Conservation (phyloP, 257 asterid species). For the Linderniella brevidens region DNA sequence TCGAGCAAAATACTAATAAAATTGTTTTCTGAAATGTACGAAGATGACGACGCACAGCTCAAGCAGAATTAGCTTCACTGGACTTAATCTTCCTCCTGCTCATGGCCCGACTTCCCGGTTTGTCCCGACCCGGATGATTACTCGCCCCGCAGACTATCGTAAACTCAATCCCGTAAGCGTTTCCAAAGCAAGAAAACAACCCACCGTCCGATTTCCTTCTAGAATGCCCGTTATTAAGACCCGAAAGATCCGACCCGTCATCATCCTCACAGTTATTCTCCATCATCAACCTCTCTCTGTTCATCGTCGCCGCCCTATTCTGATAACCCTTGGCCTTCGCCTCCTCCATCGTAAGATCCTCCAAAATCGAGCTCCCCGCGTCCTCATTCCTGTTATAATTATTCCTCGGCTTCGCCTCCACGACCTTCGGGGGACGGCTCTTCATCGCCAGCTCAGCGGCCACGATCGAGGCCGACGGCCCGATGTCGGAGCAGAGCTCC, state of each 20-base stretch:
- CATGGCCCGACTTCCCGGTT: slow-evolving; percentile 5
- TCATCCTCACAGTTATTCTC: slow-evolving; percentile 6
- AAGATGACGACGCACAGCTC: no score
- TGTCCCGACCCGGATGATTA: slow-evolving; percentile 8
- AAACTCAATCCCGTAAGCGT: slow-evolving; percentile 51
- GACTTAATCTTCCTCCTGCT: slow-evolving; percentile 21
- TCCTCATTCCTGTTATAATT: slow-evolving; percentile 10
- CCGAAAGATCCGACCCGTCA: slow-evolving; percentile 13
- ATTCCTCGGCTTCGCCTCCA: neutral
- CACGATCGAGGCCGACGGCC: slow-evolving; percentile 80
- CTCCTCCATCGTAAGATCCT: slow-evolving; percentile 44
- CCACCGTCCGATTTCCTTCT: slow-evolving; percentile 32
- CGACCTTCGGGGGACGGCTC: slow-evolving; percentile 8
- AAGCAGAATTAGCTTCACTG: slow-evolving; percentile 21
- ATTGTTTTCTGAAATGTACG: no score
- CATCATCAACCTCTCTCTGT: slow-evolving; percentile 16
- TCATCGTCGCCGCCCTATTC: slow-evolving; percentile 6
- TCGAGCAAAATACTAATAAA: no score
- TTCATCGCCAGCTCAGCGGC: slow-evolving; percentile 57
- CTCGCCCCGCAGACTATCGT: slow-evolving; percentile 50
- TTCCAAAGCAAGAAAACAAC: slow-evolving; percentile 33
- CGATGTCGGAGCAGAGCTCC: slow-evolving; percentile 67
- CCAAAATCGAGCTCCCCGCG: slow-evolving; percentile 34
- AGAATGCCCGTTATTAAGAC: slow-evolving; percentile 6
- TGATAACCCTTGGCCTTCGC: slow-evolving; percentile 43